Evolutionary conservation across 1,284 basidiomycete species (phyloP).

Genomic region (Sanghuangporus weigelae): DNA sequence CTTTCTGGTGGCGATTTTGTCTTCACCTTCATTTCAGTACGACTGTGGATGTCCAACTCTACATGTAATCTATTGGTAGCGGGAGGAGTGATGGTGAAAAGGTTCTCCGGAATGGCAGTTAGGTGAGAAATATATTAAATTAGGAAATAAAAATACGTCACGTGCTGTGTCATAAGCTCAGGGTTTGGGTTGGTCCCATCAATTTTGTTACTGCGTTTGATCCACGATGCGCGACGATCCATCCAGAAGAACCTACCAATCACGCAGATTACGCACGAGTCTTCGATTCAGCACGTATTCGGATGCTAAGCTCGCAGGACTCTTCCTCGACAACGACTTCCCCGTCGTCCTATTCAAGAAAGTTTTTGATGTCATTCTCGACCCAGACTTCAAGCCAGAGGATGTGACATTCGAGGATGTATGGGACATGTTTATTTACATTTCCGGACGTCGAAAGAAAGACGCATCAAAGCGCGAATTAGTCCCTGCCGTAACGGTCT

Average conservation of each 20-base stretch:
- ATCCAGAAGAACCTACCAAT: neutral
- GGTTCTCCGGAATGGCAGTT: neutral
- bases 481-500: neutral
- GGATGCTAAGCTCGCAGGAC: neutral
- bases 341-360: neutral
- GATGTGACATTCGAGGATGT: neutral
- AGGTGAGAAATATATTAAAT: neutral
- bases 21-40: neutral
- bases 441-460: neutral
- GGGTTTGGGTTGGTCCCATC: neutral
- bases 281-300: neutral
- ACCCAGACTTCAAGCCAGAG: neutral
- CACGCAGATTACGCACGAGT: neutral
- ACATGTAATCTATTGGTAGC: neutral
- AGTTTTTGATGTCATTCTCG: neutral
- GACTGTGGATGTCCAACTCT: neutral
- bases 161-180: neutral
- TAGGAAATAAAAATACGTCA: neutral
- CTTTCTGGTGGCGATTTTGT: neutral
- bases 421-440: neutral
- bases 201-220: neutral
- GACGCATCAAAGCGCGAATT: neutral
- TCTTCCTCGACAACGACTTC: slow-evolving; percentile 4
- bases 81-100: neutral
- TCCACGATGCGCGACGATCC: neutral